Percentiles rank a stretch among this genome's conserved stretches.
phyloP scores from a whole-genome alignment of 306 rosid species.

The Cicer cuneatum region DNA sequence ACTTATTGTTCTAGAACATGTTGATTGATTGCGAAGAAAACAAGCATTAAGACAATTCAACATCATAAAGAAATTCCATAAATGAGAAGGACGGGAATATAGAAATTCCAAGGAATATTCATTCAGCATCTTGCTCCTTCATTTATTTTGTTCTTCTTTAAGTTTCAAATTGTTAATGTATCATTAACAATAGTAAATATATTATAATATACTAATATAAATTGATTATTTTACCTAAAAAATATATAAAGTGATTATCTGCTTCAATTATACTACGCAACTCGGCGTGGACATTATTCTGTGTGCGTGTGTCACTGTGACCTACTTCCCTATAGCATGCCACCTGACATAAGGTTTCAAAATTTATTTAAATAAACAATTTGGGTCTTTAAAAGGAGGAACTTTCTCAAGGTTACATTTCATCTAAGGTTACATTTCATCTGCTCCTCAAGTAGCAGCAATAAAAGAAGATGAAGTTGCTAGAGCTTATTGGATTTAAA shows the following conservation, averaged over 20 bases:
- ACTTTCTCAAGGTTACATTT: too few relatives aligned
- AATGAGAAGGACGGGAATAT: background rate
- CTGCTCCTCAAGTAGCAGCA: too few relatives aligned
- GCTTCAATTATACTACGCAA: constrained; percentile 18
- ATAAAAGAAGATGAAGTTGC: too few relatives aligned
- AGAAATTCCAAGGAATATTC: constrained; percentile 39
- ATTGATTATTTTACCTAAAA: too few relatives aligned
- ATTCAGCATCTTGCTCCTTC: constrained; percentile 13
- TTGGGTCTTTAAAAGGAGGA: too few relatives aligned
- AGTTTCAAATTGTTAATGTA: background rate
- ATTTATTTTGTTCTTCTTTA: constrained; percentile 19
- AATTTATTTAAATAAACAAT: too few relatives aligned
- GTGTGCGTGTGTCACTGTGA: background rate
- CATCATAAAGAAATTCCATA: background rate
- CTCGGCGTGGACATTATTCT: background rate
- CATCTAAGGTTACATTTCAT: too few relatives aligned
- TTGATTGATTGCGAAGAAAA: constrained; percentile 15
- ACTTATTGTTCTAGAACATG: constrained; percentile 8
- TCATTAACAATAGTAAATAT: too few relatives aligned
- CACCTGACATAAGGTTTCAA: too few relatives aligned
- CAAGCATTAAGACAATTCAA: constrained; percentile 3
- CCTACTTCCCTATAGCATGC: background rate
- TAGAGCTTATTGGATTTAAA: too few relatives aligned
- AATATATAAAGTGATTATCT: background rate
- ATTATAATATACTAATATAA: too few relatives aligned